phyloP scores from a whole-genome alignment of 352 stramenopile species.

The Phytophthora tentaculata region DNA sequence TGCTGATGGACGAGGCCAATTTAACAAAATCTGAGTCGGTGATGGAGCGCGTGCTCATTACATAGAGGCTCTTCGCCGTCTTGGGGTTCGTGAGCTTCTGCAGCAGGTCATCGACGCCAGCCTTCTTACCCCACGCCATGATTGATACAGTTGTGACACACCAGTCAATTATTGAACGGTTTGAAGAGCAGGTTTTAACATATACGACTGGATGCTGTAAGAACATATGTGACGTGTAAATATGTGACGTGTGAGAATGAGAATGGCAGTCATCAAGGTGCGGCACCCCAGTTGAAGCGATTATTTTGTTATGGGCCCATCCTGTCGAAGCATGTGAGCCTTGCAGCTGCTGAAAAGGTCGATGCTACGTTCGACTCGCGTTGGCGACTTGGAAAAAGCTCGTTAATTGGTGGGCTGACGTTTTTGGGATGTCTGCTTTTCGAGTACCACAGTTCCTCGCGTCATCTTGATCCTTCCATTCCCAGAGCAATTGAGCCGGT shows the following conservation, averaged over 20 bases:
- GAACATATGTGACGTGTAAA: slow-evolving; percentile 23
- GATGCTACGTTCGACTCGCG: slow-evolving; percentile 6
- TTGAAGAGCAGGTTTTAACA: slow-evolving; percentile 10
- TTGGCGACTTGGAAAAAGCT: too few species aligned
- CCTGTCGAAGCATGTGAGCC: background rate
- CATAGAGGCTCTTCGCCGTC: slow-evolving; percentile 71
- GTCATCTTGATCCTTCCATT: slow-evolving; percentile 32
- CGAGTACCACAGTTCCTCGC: slow-evolving; percentile 20
- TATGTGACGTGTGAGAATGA: slow-evolving; percentile 14
- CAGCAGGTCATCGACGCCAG: slow-evolving; percentile 78
- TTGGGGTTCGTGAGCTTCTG: slow-evolving; percentile 64
- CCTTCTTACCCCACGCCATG: slow-evolving; percentile 81
- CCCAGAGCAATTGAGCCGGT: slow-evolving; percentile 9
- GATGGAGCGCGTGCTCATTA: slow-evolving; percentile 76
- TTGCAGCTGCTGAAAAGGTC: slow-evolving; percentile 2
- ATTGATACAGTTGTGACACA: slow-evolving; percentile 24
- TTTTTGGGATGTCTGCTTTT: background rate
- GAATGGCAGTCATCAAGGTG: background rate
- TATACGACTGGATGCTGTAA: slow-evolving; percentile 7
- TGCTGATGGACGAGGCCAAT: slow-evolving; percentile 59
- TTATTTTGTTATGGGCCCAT: background rate
- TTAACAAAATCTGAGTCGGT: slow-evolving; percentile 55
- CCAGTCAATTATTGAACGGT: slow-evolving; percentile 27
- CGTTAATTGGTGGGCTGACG: too few species aligned
- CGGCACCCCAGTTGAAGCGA: background rate